phyloP scores from a whole-genome alignment of 371 early-diverging fungal genomes.

The Capillidium rhysosporum region DNA sequence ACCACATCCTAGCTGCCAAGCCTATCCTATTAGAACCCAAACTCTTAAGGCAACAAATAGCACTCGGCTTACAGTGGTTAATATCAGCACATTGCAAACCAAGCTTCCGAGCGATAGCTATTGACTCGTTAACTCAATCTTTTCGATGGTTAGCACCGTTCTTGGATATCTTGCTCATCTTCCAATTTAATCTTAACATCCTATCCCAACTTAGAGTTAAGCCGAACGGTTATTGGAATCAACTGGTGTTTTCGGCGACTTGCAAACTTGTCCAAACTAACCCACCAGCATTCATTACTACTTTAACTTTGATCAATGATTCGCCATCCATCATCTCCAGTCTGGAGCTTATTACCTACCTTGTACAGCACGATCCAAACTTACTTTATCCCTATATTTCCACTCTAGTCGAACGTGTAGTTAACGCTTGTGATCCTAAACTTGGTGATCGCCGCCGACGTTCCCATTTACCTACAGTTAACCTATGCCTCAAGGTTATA shows the following conservation, averaged over 20 bases:
- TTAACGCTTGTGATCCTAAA: slow-evolving; percentile 71
- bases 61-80: background rate
- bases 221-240: slow-evolving; percentile 4
- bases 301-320: slow-evolving; percentile 24
- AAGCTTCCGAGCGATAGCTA: background rate
- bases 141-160: background rate
- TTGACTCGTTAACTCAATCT: background rate
- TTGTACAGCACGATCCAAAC: slow-evolving; percentile 52
- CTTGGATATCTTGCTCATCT: background rate
- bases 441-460: slow-evolving; percentile 41
- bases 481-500: slow-evolving; percentile 50
- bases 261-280: slow-evolving; percentile 38
- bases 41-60: background rate
- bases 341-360: slow-evolving; percentile 44
- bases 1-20: slow-evolving; percentile 40
- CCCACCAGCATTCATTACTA: slow-evolving; percentile 45
- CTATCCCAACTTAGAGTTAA: no score
- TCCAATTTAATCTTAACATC: background rate
- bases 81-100: background rate
- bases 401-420: slow-evolving; percentile 51
- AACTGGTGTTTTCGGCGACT: slow-evolving; percentile 2
- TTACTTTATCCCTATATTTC: slow-evolving; percentile 36
- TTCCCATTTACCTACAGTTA: slow-evolving; percentile 36
- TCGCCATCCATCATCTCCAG: slow-evolving; percentile 29
- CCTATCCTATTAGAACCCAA: slow-evolving; percentile 20